These are phyloP conservation scores for Talaromyces funiculosus DNA, from an alignment of 2,329 filamentous ascomycete genomes.

Conservation along the genomic window DNA sequence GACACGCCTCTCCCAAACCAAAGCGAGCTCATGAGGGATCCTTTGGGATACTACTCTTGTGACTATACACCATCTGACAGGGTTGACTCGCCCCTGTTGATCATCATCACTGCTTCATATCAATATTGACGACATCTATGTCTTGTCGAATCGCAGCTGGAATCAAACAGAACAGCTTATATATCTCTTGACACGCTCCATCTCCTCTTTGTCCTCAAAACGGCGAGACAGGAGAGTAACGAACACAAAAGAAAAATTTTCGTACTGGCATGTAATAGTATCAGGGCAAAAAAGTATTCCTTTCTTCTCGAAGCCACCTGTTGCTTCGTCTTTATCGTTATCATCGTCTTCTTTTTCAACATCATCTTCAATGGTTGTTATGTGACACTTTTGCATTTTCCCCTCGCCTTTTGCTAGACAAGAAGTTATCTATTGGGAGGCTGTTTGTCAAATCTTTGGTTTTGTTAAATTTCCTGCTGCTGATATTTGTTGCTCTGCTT, in stretches of 20 bases:
- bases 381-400: not conserved
- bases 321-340: no score
- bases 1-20: not conserved
- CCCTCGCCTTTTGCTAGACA: slow-evolving; percentile 8
- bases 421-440: slow-evolving; percentile 13
- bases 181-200: not conserved
- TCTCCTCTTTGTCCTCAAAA: not conserved
- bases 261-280: slow-evolving; percentile 10
- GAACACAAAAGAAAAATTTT: not conserved
- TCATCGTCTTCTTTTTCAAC: no score
- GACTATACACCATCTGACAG: not conserved
- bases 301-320: slow-evolving; percentile 2
- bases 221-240: not conserved
- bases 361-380: not conserved
- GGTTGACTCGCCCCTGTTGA: not conserved
- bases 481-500: slow-evolving; percentile 7
- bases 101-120: not conserved
- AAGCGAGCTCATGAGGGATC: not conserved
- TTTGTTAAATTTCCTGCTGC: slow-evolving; percentile 11
- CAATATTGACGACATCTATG: not conserved
- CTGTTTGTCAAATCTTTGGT: slow-evolving; percentile 13
- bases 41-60: not conserved
- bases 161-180: slow-evolving; percentile 3
- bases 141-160: not conserved
- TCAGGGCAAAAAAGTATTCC: slow-evolving; percentile 1